Percentiles rank a stretch among this genome's conserved stretches.
Evolutionary conservation across 2,329 filamentous ascomycete species (phyloP).

Genomic region (Diaporthe australafricana): DNA sequence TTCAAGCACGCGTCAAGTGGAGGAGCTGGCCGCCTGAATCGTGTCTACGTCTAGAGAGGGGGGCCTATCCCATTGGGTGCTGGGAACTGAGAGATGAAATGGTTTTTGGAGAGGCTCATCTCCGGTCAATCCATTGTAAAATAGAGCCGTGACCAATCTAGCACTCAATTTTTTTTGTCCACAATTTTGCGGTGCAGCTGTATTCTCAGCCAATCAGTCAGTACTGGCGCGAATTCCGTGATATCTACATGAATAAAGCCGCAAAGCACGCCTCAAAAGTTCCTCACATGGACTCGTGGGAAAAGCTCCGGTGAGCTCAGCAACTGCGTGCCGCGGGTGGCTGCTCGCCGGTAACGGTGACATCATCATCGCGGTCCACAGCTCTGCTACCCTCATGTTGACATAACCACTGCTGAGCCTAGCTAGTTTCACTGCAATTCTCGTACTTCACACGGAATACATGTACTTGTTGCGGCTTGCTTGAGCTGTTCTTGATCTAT

Average conservation of each 20-base stretch:
- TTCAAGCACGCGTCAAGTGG: conserved; percentile 47
- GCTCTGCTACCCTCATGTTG: not conserved
- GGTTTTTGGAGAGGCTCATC: conserved; percentile 55
- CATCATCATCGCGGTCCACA: conserved; percentile 28
- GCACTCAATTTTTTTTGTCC: conserved; percentile 72
- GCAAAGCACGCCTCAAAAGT: too few relatives aligned
- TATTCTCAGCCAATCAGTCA: not conserved
- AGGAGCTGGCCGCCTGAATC: conserved; percentile 61
- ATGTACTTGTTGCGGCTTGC: not conserved
- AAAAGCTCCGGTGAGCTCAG: conserved; percentile 7
- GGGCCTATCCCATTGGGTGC: conserved; percentile 56
- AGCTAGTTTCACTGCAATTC: too few relatives aligned
- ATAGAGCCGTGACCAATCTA: conserved; percentile 72
- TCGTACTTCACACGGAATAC: not conserved
- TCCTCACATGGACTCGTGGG: not conserved
- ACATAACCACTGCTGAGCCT: conserved; percentile 16
- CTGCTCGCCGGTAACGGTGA: conserved; percentile 8
- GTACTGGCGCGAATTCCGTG: too few relatives aligned
- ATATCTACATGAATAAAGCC: too few relatives aligned
- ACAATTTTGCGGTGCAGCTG: conserved; percentile 38
- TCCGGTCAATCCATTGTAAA: conserved; percentile 69
- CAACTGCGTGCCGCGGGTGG: not conserved
- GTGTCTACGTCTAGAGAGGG: conserved; percentile 59
- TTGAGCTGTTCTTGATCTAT: not conserved
- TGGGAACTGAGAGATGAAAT: conserved; percentile 59